Evolutionary conservation across 2,329 filamentous ascomycete species (phyloP), one percentile per base, ranked within the genome.

Genomic region (Emergomyces orientalis): DNA sequence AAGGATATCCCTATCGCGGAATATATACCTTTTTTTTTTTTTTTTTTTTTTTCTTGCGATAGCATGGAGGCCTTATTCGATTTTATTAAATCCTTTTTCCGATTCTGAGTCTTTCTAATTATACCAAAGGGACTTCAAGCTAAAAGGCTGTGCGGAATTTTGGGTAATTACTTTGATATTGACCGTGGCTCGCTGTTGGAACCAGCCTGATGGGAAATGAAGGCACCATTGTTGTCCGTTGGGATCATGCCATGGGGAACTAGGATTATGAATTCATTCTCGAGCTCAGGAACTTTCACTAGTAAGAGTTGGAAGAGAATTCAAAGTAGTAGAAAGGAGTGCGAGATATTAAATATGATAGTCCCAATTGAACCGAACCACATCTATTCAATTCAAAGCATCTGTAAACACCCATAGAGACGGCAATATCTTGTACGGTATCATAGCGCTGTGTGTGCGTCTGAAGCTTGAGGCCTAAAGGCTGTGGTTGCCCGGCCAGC

Each of bases 401-500:
- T 2, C 7, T 39, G 11, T 14, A 39, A 9, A 41, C 41, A 19
- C 19, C 41, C 41, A 43, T 43, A 17, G 0, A 43, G 19, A 45
- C 19, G 11, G 43, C 43, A 45, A 45, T n/a, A n/a, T n/a, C n/a
- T n/a, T n/a, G n/a, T n/a, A n/a, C n/a, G n/a, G n/a, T n/a, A n/a
- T n/a, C n/a, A n/a, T n/a, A n/a, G n/a, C n/a, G n/a, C n/a, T n/a
- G n/a, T n/a, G n/a, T n/a, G n/a, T n/a, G n/a, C n/a, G n/a, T n/a
- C n/a, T n/a, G n/a, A n/a, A n/a, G n/a, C n/a, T n/a, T n/a, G n/a
- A 32, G 32, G 3, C 32, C 32, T 32, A 32, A 7, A 32, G 32
- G 32, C 7, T 32, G 3, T 43, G 67, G 73, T 76, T 75, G 74
- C 73, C 71, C 67, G 64, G 72, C 64, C 69, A 68, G 70, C 71